These are phyloP conservation scores for Ascosphaera aggregata DNA, from an alignment of 2,329 filamentous ascomycete species.

Conservation along the genomic window DNA sequence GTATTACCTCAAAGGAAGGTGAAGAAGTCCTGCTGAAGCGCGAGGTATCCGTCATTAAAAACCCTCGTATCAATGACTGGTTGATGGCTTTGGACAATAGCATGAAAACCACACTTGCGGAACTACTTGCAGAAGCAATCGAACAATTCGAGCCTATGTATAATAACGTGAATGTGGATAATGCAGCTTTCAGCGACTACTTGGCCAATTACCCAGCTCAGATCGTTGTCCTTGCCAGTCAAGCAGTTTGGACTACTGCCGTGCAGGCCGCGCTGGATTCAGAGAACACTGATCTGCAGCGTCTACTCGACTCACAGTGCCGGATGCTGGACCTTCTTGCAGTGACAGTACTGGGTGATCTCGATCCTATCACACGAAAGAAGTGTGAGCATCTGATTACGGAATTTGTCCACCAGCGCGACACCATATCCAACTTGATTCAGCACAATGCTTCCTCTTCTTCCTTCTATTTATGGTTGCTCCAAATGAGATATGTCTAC, in stretches of 20 bases:
- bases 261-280: slow-evolving; percentile 55
- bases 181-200: slow-evolving; percentile 49
- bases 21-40: slow-evolving; percentile 74
- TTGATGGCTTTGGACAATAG: slow-evolving; percentile 74
- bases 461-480: slow-evolving; percentile 73
- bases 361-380: slow-evolving; percentile 69
- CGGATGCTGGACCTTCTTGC: slow-evolving; percentile 69
- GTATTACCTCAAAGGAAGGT: slow-evolving; percentile 86
- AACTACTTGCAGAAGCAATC: slow-evolving; percentile 69
- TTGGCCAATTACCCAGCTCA: slow-evolving; percentile 74
- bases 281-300: slow-evolving; percentile 44
- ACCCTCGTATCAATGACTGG: slow-evolving; percentile 97
- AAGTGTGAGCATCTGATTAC: slow-evolving; percentile 98
- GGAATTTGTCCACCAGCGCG: slow-evolving; percentile 93
- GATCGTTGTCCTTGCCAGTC: slow-evolving; percentile 81
- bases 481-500: slow-evolving; percentile 96
- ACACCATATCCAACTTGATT: slow-evolving; percentile 71
- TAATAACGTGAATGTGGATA: slow-evolving; percentile 44
- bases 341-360: slow-evolving; percentile 68
- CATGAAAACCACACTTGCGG: slow-evolving; percentile 87
- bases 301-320: slow-evolving; percentile 60
- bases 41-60: slow-evolving; percentile 78
- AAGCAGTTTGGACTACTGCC: slow-evolving; percentile 77
- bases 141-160: slow-evolving; percentile 64
- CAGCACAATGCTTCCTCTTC: slow-evolving; percentile 49